Evolutionary conservation across 768 basidiomycete species (phyloP).

Genomic region (Tubosaeta sp.): DNA sequence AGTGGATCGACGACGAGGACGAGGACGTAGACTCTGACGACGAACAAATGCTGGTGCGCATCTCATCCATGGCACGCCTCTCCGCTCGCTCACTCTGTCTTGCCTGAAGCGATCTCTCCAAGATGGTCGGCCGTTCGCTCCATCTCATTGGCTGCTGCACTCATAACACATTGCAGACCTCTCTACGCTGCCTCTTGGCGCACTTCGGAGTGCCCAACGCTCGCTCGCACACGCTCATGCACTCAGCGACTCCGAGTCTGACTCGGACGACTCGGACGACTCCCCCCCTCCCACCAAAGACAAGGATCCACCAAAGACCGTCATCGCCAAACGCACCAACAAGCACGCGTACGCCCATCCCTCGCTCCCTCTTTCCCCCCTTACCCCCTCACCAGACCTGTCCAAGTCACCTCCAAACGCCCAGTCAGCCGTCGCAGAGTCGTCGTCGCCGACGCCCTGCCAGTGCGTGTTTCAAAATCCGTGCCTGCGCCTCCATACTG

Average conservation of each 20-base stretch:
- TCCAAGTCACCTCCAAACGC: constrained; percentile 77
- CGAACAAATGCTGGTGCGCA: constrained; percentile 12
- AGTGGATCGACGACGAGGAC: constrained; percentile 52
- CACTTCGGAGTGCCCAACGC: constrained; percentile 60
- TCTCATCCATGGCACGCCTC: neutral
- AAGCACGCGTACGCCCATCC: constrained; percentile 78
- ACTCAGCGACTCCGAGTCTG: constrained; percentile 38
- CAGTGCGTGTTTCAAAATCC: constrained; percentile 40
- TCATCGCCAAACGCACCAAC: constrained; percentile 56
- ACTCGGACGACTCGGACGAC: constrained; percentile 25
- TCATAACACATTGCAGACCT: constrained; percentile 40
- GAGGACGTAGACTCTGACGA: neutral
- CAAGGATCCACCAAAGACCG: constrained; percentile 40
- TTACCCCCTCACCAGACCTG: constrained; percentile 49
- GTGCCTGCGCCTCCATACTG: constrained; percentile 1
- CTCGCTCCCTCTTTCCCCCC: neutral
- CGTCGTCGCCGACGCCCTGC: constrained; percentile 62
- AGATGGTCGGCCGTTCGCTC: constrained; percentile 16
- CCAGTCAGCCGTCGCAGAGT: constrained; percentile 71
- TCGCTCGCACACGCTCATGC: constrained; percentile 42
- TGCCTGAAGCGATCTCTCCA: constrained; percentile 25
- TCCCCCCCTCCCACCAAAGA: constrained; percentile 16
- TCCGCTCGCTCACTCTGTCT: neutral
- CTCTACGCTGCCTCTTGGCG: constrained; percentile 57
- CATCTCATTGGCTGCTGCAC: neutral